These are phyloP conservation scores for Quercus bicolor DNA, from an alignment of 306 rosid species.

Conservation along the genomic window DNA sequence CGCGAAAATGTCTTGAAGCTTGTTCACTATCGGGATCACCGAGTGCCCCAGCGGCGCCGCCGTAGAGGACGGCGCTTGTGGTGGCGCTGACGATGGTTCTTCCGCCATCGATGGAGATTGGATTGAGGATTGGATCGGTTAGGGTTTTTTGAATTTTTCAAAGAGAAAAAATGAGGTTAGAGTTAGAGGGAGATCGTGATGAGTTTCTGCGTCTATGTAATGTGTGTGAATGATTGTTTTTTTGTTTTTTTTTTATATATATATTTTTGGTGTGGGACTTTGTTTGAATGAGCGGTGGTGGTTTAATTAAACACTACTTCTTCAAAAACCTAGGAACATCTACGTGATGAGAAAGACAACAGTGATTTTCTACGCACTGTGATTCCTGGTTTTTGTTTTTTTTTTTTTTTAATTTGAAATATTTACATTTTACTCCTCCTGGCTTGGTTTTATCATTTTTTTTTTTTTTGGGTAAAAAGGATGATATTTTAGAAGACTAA, in stretches of 20 bases:
- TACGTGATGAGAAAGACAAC: neutral
- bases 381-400: no score
- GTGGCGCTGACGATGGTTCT: slow-evolving; percentile 40
- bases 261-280: neutral
- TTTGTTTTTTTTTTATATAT: neutral
- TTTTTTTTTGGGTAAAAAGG: no score
- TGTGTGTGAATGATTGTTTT: neutral
- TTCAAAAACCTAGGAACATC: no score
- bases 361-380: neutral
- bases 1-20: slow-evolving; percentile 91
- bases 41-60: slow-evolving; percentile 69
- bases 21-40: slow-evolving; percentile 87
- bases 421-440: no score
- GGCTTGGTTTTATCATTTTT: no score
- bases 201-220: no score
- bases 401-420: no score
- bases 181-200: neutral
- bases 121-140: slow-evolving; percentile 6
- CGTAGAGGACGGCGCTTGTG: slow-evolving; percentile 30
- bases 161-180: neutral
- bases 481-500: no score
- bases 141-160: slow-evolving; percentile 39
- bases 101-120: slow-evolving; percentile 63
- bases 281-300: neutral
- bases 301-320: no score